phyloP scores from a whole-genome alignment of 768 basidiomycete genomes.

The Boletellus ananas region DNA sequence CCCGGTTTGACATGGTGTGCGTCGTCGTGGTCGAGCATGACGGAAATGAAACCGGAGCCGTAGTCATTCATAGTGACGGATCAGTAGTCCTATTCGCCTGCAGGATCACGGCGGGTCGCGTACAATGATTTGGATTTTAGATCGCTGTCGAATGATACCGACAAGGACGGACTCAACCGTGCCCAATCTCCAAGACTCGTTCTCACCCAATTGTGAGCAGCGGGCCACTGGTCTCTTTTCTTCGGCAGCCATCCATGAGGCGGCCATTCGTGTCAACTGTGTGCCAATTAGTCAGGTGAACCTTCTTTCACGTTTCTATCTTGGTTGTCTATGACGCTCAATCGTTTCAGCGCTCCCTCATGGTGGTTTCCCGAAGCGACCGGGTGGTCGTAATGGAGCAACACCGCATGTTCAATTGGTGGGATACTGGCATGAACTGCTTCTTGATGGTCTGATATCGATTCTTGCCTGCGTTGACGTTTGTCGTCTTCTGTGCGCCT shows the following conservation, averaged over 20 bases:
- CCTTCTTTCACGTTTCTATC: conserved; percentile 1
- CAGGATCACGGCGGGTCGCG: background rate
- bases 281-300: background rate
- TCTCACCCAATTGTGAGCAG: background rate
- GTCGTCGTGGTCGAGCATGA: background rate
- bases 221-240: background rate
- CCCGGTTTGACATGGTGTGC: background rate
- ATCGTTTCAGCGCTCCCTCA: too few relatives aligned
- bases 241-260: background rate
- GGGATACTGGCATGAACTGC: background rate
- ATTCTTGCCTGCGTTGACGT: background rate
- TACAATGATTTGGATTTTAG: background rate
- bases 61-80: background rate
- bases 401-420: background rate
- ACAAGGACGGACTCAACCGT: background rate
- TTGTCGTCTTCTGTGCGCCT: background rate
- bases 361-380: background rate
- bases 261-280: background rate
- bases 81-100: too few relatives aligned
- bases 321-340: background rate
- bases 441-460: conserved; percentile 9
- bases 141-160: background rate
- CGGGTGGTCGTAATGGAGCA: background rate
- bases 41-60: conserved; percentile 9
- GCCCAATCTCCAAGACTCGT: background rate